Base-by-base conservation (phyloP, 495 filamentous ascomycete species). In the Penicillium riverlandense region DNA sequence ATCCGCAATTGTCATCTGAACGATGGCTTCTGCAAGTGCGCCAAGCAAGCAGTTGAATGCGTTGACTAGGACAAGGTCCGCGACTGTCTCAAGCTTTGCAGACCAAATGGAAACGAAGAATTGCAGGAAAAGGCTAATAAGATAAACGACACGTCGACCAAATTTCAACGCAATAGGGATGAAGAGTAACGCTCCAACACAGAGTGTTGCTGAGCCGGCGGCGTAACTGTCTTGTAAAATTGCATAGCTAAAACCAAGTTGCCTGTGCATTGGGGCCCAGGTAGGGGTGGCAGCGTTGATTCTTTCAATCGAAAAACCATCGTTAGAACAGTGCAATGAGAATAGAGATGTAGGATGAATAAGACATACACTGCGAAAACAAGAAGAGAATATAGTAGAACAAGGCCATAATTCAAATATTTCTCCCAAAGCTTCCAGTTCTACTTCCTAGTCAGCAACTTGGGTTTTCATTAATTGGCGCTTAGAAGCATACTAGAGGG, bases 1-100 rank as follows among this genome's bases (percentile, higher is more conserved):
- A 49, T 75, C 71, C 1, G 66, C 60, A 13, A 74, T 57, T 0
- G 69, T 72, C 60, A 73, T 67, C 40, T 74, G 68, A 9, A 75
- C 64, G 8, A 73, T 35, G 0, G 59, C 56, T 48, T 75, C 70
- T 4, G 53, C 50, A 4, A 73, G 35, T 0, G 68, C 61, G 11
- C 69, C 70, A 8, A 61, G 53, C 7, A 66, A 46, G 28, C 69
- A 59, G 22, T 48, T 54, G 3, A 73, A 8, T 0, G 62, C 37
- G 44, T 72, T 72, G 29, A 55, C 51, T 5, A 47, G 48, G 45
- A 72, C 60, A 27, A 68, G 44, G n/a, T 76, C 71, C 1, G 49
- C 54, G 1, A 57, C 49, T 7, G 58, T 71, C 11, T 63, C 38
- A 38, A 66, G 58, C n/a, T 57, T 61, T 1, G 67, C 69, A 10